Evolutionary conservation across 2,329 filamentous ascomycete genomes (phyloP), one percentile per base, ranked within the genome.

Genomic region (Ambrosiella xylebori): DNA sequence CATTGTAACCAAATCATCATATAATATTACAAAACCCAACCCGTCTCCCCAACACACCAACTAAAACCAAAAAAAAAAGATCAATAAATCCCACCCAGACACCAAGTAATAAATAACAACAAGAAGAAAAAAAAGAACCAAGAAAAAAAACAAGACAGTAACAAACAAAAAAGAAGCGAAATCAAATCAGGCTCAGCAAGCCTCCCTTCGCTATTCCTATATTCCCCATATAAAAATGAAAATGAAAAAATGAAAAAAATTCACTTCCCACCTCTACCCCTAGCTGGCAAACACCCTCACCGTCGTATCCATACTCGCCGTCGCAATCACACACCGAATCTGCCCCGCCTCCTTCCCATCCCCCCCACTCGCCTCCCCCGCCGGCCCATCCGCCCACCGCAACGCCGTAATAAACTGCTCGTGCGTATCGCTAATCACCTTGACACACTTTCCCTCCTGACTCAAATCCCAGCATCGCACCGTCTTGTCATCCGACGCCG

Each of bases 391-490:
- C 1, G 89, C 91, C 90, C 91, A 97, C 61, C 88, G 74, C 65
- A 96, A 75, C 66, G 86, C 91, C 61, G 81, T 89, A 54, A 96
- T 80, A 65, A 97, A 96, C 66, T 89, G 88, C 3, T 78, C 82
- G 67, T 95, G 89, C 0, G 82, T 82, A 62, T 88, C 86, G 41
- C 77, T 76, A 13, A 97, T 73, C 0, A 81, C 83, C 70, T 91
- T 91, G 63, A 95, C 88, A 65, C 88, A 91, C 66, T 89, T 90
- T 47, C 87, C 88, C 68, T 95, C 89, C 67, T 97, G 91, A 35
- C 79, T 78, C 35, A 97, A 73, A 71, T 97, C 91, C 91, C 91
- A 97, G 73, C 90, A 96, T 58, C 90, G 78, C 61, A 97, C 76
- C 3, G 88, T 90, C 73, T 93, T 95, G 72, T 97, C 91, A 68